Evolutionary conservation across 192 early-diverging fungal species (phyloP), one percentile per base, ranked within the genome.

Genomic region (Podila verticillata): DNA sequence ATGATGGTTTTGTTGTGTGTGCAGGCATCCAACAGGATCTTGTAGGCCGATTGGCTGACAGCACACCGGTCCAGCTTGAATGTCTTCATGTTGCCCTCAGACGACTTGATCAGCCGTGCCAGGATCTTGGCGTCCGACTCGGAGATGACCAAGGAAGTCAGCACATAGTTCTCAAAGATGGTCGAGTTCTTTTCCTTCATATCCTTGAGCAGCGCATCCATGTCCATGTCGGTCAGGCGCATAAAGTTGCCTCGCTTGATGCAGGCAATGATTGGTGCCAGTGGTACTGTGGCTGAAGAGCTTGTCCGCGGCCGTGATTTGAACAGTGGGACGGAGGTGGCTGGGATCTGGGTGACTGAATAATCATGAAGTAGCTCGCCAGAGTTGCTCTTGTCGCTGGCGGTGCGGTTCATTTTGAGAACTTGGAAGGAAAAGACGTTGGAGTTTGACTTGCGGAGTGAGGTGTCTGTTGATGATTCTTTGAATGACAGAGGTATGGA

Each of bases 11-110:
- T 48, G 68, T 85, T 86, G 29, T 34, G 31, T 36, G 63, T 62
- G 20, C 65, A 68, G 4, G 63, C 79, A 20, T 81, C 67, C 31
- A 73, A 72, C 6, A 83, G 26, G 17, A 39, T 22, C 57, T 79
- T 83, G 67, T 59, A 61, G 9, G 75, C 73, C 28, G 72, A 54
- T 28, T 73, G 74, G 30, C 75, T 75, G 13, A 83, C 67, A 17
- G 67, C 62, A 61, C 66, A 73, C 17, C 63, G 56, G 30, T 67
- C 59, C 35, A 83, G 31, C 22, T 69, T 75, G 13, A 83, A 49
- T 13, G 48, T 20, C 30, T 72, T 68, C 61, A 83, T 83, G 49
- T 83, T 83, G 30, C 61, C 71, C 0, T 68, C 65, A 3, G 70
- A 70, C 15, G 82, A 70, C 67, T 47, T 44, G 32, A 83, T 60